phyloP scores from a whole-genome alignment of 257 asterid genomes.

The Solanum habrochaites region DNA sequence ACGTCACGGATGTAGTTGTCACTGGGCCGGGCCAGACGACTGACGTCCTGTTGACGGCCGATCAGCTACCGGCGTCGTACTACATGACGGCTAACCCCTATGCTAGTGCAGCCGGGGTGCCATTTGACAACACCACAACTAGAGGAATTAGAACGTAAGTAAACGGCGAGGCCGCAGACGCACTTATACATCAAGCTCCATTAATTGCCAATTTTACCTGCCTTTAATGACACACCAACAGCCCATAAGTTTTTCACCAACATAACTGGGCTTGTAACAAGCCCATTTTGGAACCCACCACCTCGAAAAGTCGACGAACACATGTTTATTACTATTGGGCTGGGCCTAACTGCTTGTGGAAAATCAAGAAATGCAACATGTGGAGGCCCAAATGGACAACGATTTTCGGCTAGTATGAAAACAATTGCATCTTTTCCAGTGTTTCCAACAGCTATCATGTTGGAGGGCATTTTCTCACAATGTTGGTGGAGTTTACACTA shows the following conservation, averaged over 20 bases:
- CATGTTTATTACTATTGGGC: conserved; percentile 1
- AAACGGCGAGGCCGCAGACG: no score
- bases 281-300: neutral
- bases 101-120: conserved; percentile 3
- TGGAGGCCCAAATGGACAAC: conserved; percentile 28
- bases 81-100: conserved; percentile 4
- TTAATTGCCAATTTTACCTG: conserved; percentile 2
- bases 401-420: conserved; percentile 43
- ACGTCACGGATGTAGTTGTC: neutral
- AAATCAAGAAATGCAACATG: neutral
- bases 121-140: conserved; percentile 9
- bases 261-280: conserved; percentile 2
- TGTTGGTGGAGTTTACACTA: conserved; percentile 9
- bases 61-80: neutral
- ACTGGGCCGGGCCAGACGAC: conserved; percentile 2
- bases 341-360: conserved; percentile 4
- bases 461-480: conserved; percentile 21
- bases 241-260: conserved; percentile 1
- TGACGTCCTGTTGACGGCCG: neutral
- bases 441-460: conserved; percentile 14
- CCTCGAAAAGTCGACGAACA: neutral
- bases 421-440: conserved; percentile 29
- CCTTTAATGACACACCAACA: conserved; percentile 5
- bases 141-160: neutral
- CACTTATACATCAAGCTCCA: neutral